Percentiles rank a stretch among this genome's conserved stretches.
Conservation (phyloP, 805 yeast species). For the Schwanniomyces sp. region DNA sequence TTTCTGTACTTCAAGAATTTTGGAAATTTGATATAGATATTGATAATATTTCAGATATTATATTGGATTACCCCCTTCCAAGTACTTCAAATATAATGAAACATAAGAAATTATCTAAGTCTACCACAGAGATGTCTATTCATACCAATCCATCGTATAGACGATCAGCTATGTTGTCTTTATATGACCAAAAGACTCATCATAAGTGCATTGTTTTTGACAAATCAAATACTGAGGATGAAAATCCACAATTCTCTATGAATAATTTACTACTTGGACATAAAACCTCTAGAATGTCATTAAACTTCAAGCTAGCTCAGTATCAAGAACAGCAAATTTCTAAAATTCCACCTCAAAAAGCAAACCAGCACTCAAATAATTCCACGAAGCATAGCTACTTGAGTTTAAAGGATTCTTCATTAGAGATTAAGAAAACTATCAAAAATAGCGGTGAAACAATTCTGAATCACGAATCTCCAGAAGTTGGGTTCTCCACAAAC, state of each 20-base stretch:
- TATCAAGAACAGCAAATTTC: conserved; percentile 10
- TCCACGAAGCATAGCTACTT: conserved; percentile 33
- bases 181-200: conserved; percentile 37
- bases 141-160: conserved; percentile 46
- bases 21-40: conserved; percentile 25
- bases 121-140: conserved; percentile 35
- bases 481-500: conserved; percentile 46
- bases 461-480: conserved; percentile 4
- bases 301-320: conserved; percentile 28
- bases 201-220: conserved; percentile 36
- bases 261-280: conserved; percentile 39
- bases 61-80: conserved; percentile 22
- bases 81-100: conserved; percentile 20
- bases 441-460: conserved; percentile 6
- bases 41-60: conserved; percentile 8
- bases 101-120: conserved; percentile 24
- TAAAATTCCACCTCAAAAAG: conserved; percentile 1
- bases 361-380: conserved; percentile 7
- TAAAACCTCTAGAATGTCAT: conserved; percentile 33
- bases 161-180: conserved; percentile 45
- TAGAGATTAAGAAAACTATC: conserved; percentile 34
- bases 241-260: conserved; percentile 38
- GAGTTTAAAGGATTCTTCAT: conserved; percentile 40
- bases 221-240: conserved; percentile 18
- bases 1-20: conserved; percentile 30